These are phyloP conservation scores for Parietaria judaica DNA, from an alignment of 306 rosid species.

Conservation along the genomic window DNA sequence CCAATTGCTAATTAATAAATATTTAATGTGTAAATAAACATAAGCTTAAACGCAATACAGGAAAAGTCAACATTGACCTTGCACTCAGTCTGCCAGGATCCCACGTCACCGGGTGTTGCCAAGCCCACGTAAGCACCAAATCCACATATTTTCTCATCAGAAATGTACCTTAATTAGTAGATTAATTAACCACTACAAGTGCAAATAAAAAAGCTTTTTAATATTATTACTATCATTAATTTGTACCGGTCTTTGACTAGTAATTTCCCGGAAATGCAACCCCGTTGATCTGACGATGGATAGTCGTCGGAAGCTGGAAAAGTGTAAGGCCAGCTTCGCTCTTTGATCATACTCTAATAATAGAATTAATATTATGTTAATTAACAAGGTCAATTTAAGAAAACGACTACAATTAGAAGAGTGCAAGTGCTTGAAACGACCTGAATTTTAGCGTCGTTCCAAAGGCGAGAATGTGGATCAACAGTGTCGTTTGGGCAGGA, in stretches of 20 bases:
- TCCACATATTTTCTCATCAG: constrained; percentile 9
- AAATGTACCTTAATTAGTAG: constrained; percentile 12
- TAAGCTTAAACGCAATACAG: no score
- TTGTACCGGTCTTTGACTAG: constrained; percentile 27
- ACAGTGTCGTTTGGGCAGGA: constrained; percentile 1
- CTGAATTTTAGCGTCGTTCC: constrained; percentile 41
- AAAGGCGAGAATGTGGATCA: constrained; percentile 23
- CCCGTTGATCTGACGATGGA: constrained; percentile 24
- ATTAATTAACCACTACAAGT: background rate
- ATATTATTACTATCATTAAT: no score
- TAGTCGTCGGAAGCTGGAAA: constrained; percentile 33
- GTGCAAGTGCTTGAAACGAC: constrained; percentile 6
- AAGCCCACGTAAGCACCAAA: constrained; percentile 38
- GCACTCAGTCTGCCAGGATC: constrained; percentile 60
- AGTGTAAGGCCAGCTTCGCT: constrained; percentile 32
- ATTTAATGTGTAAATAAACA: no score
- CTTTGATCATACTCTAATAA: constrained; percentile 24
- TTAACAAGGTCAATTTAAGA: background rate
- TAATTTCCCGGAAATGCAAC: constrained; percentile 25
- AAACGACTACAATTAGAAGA: background rate
- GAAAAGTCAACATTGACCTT: constrained; percentile 34
- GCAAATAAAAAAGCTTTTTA: no score
- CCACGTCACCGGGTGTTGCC: constrained; percentile 45
- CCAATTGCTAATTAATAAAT: no score
- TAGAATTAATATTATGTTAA: background rate